Percentiles rank a stretch among this genome's conserved stretches.
phyloP scores from a whole-genome alignment of 176 grass and related monocot species.

The Melocanna baccifera region DNA sequence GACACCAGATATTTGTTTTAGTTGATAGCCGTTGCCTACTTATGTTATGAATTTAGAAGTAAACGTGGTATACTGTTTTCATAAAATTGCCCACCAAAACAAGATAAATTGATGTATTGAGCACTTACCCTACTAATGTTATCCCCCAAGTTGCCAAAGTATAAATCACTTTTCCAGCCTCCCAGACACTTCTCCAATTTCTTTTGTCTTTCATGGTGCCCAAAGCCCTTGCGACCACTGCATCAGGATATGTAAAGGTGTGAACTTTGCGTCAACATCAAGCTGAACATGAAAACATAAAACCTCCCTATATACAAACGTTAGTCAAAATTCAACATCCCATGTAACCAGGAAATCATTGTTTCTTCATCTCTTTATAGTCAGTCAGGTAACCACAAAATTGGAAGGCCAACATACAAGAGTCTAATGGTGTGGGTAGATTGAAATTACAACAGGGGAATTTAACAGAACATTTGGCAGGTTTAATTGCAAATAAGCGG shows the following conservation, averaged over 20 bases:
- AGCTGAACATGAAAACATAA: neutral
- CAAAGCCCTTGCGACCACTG: conserved; percentile 46
- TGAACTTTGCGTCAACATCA: neutral
- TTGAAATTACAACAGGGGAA: neutral
- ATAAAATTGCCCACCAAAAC: neutral
- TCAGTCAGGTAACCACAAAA: neutral
- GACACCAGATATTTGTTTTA: neutral
- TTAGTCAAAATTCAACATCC: no score
- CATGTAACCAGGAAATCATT: no score
- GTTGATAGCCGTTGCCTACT: neutral
- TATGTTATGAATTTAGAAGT: neutral
- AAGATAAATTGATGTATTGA: neutral
- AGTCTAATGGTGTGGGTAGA: neutral
- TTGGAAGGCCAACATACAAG: neutral
- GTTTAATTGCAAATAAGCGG: neutral
- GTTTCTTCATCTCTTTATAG: neutral
- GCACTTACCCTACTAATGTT: conserved; percentile 50
- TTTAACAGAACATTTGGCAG: neutral
- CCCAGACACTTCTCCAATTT: conserved; percentile 54
- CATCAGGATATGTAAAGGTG: neutral
- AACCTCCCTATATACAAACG: neutral
- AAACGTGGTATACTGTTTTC: neutral
- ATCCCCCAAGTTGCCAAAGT: conserved; percentile 57
- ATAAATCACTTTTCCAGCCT: conserved; percentile 65
- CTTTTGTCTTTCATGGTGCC: conserved; percentile 39